phyloP scores from a whole-genome alignment of 768 basidiomycete species.

The Gelatoporia subvermispora region DNA sequence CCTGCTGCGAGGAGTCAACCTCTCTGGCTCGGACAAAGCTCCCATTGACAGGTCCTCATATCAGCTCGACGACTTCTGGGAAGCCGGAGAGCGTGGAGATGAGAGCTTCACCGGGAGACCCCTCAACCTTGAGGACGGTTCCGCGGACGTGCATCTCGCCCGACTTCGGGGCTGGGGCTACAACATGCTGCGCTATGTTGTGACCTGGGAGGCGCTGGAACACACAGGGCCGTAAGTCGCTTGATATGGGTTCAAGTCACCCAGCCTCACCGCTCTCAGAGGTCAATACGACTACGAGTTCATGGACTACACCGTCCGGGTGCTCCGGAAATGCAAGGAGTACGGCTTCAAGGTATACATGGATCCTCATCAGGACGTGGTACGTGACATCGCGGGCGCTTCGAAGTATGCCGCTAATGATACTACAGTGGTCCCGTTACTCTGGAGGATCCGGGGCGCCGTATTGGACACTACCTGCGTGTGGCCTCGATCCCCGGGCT shows the following conservation, averaged over 20 bases:
- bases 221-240: constrained; percentile 90
- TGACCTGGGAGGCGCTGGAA: constrained; percentile 96
- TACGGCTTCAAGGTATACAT: constrained; percentile 90
- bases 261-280: constrained; percentile 34
- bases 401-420: background rate
- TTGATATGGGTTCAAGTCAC: background rate
- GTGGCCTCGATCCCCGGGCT: constrained; percentile 82
- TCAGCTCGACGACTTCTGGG: constrained; percentile 76
- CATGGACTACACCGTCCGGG: constrained; percentile 85
- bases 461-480: constrained; percentile 88
- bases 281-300: constrained; percentile 87
- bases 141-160: constrained; percentile 79
- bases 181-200: constrained; percentile 74
- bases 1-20: constrained; percentile 90
- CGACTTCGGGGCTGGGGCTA: constrained; percentile 93
- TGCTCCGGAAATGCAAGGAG: constrained; percentile 87
- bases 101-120: constrained; percentile 74
- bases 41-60: constrained; percentile 69
- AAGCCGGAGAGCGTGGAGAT: constrained; percentile 62
- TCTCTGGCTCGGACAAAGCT: constrained; percentile 85
- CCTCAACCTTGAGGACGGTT: constrained; percentile 78
- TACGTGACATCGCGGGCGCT: constrained; percentile 25
- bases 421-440: constrained; percentile 84
- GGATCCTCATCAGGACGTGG: constrained; percentile 95
- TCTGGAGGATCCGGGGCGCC: constrained; percentile 93